Percentiles rank a stretch among this genome's conserved stretches.
Evolutionary conservation across 2,329 filamentous ascomycete genomes (phyloP).

Genomic region (Trichocomaceae sp.): DNA sequence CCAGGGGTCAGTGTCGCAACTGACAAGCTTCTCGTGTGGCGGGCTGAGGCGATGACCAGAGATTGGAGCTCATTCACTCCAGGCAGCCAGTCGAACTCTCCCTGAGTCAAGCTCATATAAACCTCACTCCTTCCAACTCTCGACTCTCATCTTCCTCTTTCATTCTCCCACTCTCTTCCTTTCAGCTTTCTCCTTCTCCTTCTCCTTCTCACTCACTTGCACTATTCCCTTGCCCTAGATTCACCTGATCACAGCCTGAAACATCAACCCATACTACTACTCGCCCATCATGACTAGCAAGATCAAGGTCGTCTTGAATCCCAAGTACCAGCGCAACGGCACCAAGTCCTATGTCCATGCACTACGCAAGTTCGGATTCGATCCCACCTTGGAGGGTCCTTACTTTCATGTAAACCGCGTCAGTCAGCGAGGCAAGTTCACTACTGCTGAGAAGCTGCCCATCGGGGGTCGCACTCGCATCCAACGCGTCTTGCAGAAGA

Average conservation of each 20-base stretch:
- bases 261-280: neutral
- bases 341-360: constrained; percentile 58
- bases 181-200: neutral
- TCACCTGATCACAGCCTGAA: neutral
- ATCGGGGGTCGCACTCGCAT: constrained; percentile 46
- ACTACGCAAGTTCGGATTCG: constrained; percentile 57
- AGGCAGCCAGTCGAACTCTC: neutral
- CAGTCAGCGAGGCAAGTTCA: constrained; percentile 42
- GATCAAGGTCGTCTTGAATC: constrained; percentile 50
- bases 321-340: constrained; percentile 53
- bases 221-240: neutral
- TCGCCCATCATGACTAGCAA: constrained; percentile 34
- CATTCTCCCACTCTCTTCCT: too few species aligned
- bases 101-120: constrained; percentile 1
- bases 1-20: neutral
- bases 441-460: constrained; percentile 37
- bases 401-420: constrained; percentile 49
- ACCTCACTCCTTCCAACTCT: neutral
- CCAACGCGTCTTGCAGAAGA: constrained; percentile 47
- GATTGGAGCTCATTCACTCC: neutral
- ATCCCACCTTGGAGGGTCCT: constrained; percentile 57
- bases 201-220: neutral
- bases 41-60: constrained; percentile 2
- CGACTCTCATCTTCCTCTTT: neutral
- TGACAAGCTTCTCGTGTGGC: constrained; percentile 4